phyloP scores from a whole-genome alignment of 177 flowering plant genomes.

The Vitis hybrid region DNA sequence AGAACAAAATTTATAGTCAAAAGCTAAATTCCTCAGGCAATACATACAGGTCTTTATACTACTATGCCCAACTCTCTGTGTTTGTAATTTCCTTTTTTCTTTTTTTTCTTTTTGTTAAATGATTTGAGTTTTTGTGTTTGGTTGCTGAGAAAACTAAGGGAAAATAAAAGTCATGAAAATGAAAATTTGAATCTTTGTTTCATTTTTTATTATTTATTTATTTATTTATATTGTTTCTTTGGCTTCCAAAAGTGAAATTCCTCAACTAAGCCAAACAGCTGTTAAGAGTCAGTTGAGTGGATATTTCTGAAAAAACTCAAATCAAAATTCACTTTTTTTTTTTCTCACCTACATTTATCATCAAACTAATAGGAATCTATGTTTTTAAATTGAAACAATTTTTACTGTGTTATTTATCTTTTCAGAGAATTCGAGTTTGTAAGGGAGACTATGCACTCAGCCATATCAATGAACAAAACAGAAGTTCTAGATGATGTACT shows the following conservation, averaged over 20 bases:
- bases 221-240: not conserved
- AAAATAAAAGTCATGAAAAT: too few relatives aligned
- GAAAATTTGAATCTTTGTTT: not conserved
- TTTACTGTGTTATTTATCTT: not conserved
- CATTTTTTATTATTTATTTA: too few relatives aligned
- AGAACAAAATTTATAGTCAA: not conserved
- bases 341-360: too few relatives aligned
- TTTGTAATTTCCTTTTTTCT: not conserved
- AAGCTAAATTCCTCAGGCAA: conserved; percentile 4
- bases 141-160: too few relatives aligned
- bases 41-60: conserved; percentile 11
- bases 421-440: conserved; percentile 56
- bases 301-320: not conserved
- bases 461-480: conserved; percentile 70
- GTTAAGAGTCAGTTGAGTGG: too few relatives aligned
- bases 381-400: too few relatives aligned
- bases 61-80: not conserved
- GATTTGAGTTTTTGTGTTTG: too few relatives aligned
- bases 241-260: not conserved
- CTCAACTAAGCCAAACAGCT: too few relatives aligned
- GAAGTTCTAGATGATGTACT: conserved; percentile 65
- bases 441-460: conserved; percentile 57
- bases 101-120: not conserved
- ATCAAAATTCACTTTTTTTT: too few relatives aligned
- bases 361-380: too few relatives aligned